These are phyloP conservation scores for Mycena galopus DNA, from an alignment of 768 basidiomycete genomes.

Conservation along the genomic window DNA sequence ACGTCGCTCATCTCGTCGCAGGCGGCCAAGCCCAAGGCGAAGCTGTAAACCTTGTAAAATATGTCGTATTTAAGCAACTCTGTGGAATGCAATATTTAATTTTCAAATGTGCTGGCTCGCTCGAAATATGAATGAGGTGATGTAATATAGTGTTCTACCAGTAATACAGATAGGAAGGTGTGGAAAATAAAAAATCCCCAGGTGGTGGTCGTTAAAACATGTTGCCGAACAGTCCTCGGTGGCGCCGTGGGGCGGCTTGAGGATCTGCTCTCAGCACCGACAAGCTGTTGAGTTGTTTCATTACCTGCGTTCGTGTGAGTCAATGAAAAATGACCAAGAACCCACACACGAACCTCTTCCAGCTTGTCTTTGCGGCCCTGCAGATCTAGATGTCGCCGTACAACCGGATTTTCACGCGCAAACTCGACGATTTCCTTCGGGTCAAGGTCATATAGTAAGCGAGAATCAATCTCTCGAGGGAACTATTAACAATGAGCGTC, in stretches of 20 bases:
- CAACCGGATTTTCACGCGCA: slow-evolving; percentile 94
- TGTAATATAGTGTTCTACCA: slow-evolving; percentile 32
- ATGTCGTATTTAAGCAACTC: slow-evolving; percentile 1
- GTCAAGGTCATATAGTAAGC: slow-evolving; percentile 93
- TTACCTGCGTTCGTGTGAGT: slow-evolving; percentile 67
- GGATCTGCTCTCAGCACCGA: slow-evolving; percentile 90
- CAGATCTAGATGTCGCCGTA: slow-evolving; percentile 89
- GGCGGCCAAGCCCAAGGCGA: slow-evolving; percentile 62
- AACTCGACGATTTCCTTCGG: slow-evolving; percentile 91
- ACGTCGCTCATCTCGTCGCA: slow-evolving; percentile 32
- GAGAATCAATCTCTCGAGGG: slow-evolving; percentile 96
- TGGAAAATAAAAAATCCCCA: neutral
- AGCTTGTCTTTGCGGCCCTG: slow-evolving; percentile 98
- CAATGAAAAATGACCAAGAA: neutral
- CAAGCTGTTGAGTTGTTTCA: slow-evolving; percentile 94
- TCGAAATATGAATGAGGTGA: slow-evolving; percentile 28
- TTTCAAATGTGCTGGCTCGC: slow-evolving; percentile 12
- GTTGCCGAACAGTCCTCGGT: slow-evolving; percentile 83
- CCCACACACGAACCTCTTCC: slow-evolving; percentile 77
- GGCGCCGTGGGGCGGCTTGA: slow-evolving; percentile 78
- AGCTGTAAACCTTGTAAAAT: slow-evolving; percentile 50
- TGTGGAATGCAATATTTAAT: slow-evolving; percentile 3
- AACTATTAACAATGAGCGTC: slow-evolving; percentile 65
- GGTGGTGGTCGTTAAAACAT: slow-evolving; percentile 65
- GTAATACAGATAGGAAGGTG: slow-evolving; percentile 18